These are phyloP conservation scores for Halenospora varia DNA, from an alignment of 495 filamentous ascomycete species.

Conservation along the genomic window DNA sequence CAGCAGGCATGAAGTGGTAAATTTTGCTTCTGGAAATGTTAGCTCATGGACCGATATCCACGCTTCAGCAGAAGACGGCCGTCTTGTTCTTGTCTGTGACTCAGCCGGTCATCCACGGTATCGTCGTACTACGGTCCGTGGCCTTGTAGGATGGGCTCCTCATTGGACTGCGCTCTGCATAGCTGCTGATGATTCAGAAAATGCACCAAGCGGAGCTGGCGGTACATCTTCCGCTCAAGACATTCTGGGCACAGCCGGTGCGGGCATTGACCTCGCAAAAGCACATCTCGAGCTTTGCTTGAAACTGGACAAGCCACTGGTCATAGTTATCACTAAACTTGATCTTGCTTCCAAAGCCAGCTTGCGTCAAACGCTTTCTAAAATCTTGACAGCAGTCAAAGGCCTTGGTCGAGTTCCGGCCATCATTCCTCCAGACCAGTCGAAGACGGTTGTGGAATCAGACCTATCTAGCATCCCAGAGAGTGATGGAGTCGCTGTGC, in stretches of 20 bases:
- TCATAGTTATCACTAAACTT: slow-evolving; percentile 84
- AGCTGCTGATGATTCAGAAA: slow-evolving; percentile 68
- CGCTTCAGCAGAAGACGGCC: slow-evolving; percentile 54
- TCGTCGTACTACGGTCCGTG: slow-evolving; percentile 79
- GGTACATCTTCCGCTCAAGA: slow-evolving; percentile 43
- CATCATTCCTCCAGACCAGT: slow-evolving; percentile 52
- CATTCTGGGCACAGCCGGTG: slow-evolving; percentile 43
- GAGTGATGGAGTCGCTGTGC: slow-evolving; percentile 47
- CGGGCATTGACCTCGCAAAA: slow-evolving; percentile 62
- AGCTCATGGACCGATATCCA: slow-evolving; percentile 96
- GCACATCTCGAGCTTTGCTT: slow-evolving; percentile 86
- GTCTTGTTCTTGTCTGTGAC: slow-evolving; percentile 83
- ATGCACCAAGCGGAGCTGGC: slow-evolving; percentile 25
- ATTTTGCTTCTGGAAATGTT: slow-evolving; percentile 81
- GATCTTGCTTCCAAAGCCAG: slow-evolving; percentile 74
- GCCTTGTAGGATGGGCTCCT: slow-evolving; percentile 91
- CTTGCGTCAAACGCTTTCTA: slow-evolving; percentile 63
- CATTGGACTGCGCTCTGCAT: slow-evolving; percentile 86
- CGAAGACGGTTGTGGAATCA: slow-evolving; percentile 22
- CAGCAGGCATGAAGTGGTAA: slow-evolving; percentile 57
- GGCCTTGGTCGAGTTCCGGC: slow-evolving; percentile 64
- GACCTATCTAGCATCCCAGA: slow-evolving; percentile 33
- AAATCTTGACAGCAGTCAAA: slow-evolving; percentile 75
- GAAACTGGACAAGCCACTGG: slow-evolving; percentile 66
- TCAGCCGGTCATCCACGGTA: slow-evolving; percentile 87